Evolutionary conservation across 371 early-diverging fungal genomes (phyloP).

Genomic region (Entomophthora muscae): DNA sequence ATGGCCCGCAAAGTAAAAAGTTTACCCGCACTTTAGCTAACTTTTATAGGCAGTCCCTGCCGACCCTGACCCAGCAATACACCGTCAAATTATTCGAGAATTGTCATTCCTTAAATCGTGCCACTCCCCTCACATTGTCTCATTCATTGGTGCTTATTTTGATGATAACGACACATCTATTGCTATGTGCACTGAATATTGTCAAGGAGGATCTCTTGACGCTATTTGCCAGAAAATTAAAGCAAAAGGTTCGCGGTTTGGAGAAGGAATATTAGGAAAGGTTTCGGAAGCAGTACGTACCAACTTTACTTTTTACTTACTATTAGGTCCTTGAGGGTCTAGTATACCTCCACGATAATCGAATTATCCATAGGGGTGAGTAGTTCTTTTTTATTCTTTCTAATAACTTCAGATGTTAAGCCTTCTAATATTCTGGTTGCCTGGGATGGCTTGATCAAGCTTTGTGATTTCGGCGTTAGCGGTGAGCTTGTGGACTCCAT

Average conservation of each 20-base stretch:
- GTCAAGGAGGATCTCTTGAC: constrained; percentile 66
- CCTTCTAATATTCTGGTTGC: constrained; percentile 80
- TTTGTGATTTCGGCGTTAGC: constrained; percentile 91
- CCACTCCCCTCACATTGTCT: constrained; percentile 79
- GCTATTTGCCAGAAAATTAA: constrained; percentile 53
- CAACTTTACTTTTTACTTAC: background rate
- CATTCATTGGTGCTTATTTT: constrained; percentile 83
- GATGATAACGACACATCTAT: constrained; percentile 71
- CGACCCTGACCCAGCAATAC: constrained; percentile 47
- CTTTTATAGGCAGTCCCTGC: constrained; percentile 33
- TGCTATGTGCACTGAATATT: constrained; percentile 92
- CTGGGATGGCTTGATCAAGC: constrained; percentile 69
- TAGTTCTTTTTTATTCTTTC: background rate
- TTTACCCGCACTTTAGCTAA: background rate
- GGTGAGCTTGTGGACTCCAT: constrained; percentile 77
- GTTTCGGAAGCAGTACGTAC: constrained; percentile 49
- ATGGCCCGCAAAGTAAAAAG: constrained; percentile 88
- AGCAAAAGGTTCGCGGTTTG: constrained; percentile 39
- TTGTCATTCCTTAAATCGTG: constrained; percentile 74
- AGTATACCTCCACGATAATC: constrained; percentile 50
- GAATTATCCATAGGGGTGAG: constrained; percentile 71
- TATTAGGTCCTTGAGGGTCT: constrained; percentile 47
- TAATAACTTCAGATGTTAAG: constrained; percentile 49
- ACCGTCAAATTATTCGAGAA: constrained; percentile 78
- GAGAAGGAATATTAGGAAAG: constrained; percentile 60